These are phyloP conservation scores for Solanum lycopersicoides DNA, from an alignment of 257 asterid species.

Conservation along the genomic window DNA sequence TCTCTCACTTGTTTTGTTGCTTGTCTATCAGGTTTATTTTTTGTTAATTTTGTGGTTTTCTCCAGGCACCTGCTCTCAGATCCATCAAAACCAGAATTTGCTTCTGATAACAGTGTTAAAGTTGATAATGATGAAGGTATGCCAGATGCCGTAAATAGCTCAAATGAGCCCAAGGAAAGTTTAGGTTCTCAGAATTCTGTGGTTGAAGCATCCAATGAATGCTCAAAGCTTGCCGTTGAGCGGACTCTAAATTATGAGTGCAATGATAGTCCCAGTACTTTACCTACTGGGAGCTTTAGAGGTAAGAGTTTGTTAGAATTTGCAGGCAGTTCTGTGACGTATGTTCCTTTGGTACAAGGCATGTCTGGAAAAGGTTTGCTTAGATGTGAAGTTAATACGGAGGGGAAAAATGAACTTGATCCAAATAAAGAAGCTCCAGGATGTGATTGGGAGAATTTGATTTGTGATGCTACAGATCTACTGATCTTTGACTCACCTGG, in stretches of 20 bases:
- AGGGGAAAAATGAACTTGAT: constrained; percentile 21
- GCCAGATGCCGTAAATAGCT: constrained; percentile 6
- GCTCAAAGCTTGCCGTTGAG: constrained; percentile 44
- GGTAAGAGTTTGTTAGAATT: constrained; percentile 15
- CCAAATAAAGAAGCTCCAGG: constrained; percentile 33
- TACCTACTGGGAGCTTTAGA: constrained; percentile 14
- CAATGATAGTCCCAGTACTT: constrained; percentile 25
- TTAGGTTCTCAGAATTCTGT: constrained; percentile 20
- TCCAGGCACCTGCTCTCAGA: constrained; percentile 75
- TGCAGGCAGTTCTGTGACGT: constrained; percentile 23
- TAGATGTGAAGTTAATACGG: constrained; percentile 15
- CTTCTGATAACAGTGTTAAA: constrained; percentile 34
- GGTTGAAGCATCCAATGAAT: constrained; percentile 31
- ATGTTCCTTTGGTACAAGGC: constrained; percentile 19
- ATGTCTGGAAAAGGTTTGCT: constrained; percentile 22
- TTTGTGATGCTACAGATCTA: constrained; percentile 46
- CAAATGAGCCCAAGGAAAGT: constrained; percentile 24
- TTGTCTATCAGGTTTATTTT: background rate
- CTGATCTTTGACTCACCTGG: constrained; percentile 63
- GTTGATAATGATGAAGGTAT: constrained; percentile 6
- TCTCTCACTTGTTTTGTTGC: background rate
- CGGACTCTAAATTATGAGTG: constrained; percentile 28
- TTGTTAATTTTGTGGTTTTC: background rate
- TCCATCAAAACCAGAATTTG: constrained; percentile 87
- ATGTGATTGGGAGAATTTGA: constrained; percentile 75